Evolutionary conservation across 2,329 filamentous ascomycete species (phyloP).

Genomic region (Fusarium guadeloupense): DNA sequence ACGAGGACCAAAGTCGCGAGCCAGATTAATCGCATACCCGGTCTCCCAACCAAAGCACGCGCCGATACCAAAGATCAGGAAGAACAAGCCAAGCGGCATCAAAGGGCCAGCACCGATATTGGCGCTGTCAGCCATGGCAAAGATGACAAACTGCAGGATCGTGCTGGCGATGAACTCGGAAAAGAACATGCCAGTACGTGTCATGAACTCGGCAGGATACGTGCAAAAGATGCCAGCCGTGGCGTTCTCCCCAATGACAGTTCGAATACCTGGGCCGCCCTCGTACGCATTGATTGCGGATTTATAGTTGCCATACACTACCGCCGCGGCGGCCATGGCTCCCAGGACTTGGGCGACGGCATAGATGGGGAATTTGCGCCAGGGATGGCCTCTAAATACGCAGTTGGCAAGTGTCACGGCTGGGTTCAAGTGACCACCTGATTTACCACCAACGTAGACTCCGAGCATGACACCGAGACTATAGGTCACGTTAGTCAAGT

Average conservation of each 20-base stretch:
- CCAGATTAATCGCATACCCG: slow-evolving; percentile 78
- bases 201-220: slow-evolving; percentile 74
- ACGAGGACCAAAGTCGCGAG: slow-evolving; percentile 75
- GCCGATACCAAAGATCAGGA: slow-evolving; percentile 77
- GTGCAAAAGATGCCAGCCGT: slow-evolving; percentile 79
- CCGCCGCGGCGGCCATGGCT: slow-evolving; percentile 68
- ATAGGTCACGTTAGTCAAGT: not conserved
- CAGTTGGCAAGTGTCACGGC: slow-evolving; percentile 77
- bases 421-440: slow-evolving; percentile 74
- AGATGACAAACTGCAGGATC: slow-evolving; percentile 76
- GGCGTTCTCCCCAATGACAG: slow-evolving; percentile 66
- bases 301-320: slow-evolving; percentile 71
- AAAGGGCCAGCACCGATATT: slow-evolving; percentile 65
- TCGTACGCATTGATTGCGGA: slow-evolving; percentile 72
- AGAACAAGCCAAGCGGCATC: slow-evolving; percentile 71
- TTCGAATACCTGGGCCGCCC: slow-evolving; percentile 67
- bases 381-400: slow-evolving; percentile 73
- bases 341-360: slow-evolving; percentile 72
- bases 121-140: slow-evolving; percentile 69
- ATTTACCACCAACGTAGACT: slow-evolving; percentile 72
- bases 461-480: slow-evolving; percentile 74
- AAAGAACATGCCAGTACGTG: slow-evolving; percentile 73
- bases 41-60: slow-evolving; percentile 81
- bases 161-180: slow-evolving; percentile 75
- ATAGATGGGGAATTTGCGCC: slow-evolving; percentile 76